These are phyloP conservation scores for Morella rubra DNA, from an alignment of 306 rosid species.

Conservation along the genomic window DNA sequence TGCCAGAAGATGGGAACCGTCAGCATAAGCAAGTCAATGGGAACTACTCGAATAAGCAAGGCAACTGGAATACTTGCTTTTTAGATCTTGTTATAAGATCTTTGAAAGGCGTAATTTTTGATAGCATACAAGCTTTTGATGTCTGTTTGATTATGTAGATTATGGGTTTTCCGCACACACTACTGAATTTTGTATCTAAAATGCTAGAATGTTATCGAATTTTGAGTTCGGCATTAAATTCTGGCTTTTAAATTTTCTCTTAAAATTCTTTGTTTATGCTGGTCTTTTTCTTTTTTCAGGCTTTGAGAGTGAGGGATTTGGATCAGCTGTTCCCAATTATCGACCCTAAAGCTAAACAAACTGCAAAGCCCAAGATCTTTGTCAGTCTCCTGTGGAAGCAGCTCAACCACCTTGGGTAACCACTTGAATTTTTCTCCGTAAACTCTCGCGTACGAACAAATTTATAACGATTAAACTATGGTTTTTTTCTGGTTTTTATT, in stretches of 20 bases:
- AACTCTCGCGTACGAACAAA: neutral
- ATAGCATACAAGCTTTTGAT: neutral
- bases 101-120: neutral
- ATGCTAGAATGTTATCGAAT: neutral
- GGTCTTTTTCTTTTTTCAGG: slow-evolving; percentile 36
- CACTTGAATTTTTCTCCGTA: slow-evolving; percentile 20
- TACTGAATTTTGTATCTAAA: neutral
- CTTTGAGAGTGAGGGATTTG: slow-evolving; percentile 44
- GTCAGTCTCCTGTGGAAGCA: slow-evolving; percentile 86
- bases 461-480: neutral
- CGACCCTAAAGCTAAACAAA: slow-evolving; percentile 73
- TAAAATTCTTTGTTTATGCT: neutral
- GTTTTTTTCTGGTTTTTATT: neutral
- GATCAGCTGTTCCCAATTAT: slow-evolving; percentile 70
- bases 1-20: neutral
- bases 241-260: neutral
- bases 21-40: neutral
- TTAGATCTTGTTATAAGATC: neutral
- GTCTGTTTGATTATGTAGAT: neutral
- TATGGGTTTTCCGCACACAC: neutral
- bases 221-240: neutral
- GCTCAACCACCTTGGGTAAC: slow-evolving; percentile 87
- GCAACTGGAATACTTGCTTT: neutral
- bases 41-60: neutral
- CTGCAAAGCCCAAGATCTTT: slow-evolving; percentile 74